A percentile compares a stretch with the other conserved stretches of the same genome.
These are phyloP conservation scores for Huntiella abstrusa DNA, from an alignment of 2,329 filamentous ascomycete species.

Conservation along the genomic window DNA sequence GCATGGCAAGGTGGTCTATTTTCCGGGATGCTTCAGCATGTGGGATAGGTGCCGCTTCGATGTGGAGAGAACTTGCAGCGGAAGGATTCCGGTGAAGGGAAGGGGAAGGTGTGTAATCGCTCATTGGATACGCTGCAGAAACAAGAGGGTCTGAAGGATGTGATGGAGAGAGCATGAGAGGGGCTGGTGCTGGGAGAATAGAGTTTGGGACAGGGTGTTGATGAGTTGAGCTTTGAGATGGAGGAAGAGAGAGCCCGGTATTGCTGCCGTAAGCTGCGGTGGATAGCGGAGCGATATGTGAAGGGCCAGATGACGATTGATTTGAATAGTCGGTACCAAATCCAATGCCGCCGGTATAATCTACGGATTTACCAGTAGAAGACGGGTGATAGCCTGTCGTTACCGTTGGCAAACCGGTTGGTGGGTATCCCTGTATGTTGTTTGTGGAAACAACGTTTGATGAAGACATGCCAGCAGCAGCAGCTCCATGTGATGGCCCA, in stretches of 20 bases:
- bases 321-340: background rate
- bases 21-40: background rate
- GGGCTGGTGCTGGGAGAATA: background rate
- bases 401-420: too few species aligned
- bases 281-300: background rate
- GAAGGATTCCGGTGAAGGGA: background rate
- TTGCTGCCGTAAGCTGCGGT: background rate
- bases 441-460: too few species aligned
- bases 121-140: slow-evolving; percentile 11
- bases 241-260: slow-evolving; percentile 4
- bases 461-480: too few species aligned
- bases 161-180: slow-evolving; percentile 4
- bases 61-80: background rate
- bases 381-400: too few species aligned
- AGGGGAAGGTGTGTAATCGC: slow-evolving; percentile 3
- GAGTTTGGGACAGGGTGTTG: background rate
- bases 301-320: background rate
- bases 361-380: background rate
- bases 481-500: background rate
- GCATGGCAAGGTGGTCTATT: slow-evolving; percentile 10
- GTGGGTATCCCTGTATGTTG: too few species aligned
- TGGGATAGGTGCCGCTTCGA: background rate
- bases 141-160: slow-evolving; percentile 11
- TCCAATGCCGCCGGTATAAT: background rate
- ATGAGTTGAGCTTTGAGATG: background rate